Conservation (phyloP, 176 grass and related monocot genomes). For the Thinopyrum elongatum region DNA sequence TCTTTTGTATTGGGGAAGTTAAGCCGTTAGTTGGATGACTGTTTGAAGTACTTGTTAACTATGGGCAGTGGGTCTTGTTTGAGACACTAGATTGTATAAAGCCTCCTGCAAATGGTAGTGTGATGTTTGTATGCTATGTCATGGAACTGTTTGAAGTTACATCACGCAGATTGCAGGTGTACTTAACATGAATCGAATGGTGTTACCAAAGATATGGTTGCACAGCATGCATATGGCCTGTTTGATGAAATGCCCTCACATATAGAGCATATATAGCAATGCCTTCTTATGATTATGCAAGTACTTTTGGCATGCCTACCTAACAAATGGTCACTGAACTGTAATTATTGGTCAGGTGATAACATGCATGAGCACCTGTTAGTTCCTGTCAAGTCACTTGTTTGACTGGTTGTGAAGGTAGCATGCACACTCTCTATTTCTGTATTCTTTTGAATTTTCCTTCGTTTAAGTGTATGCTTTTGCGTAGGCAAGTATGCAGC, state of each 20-base stretch:
- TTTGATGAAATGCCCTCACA: not conserved
- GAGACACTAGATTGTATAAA: conserved; percentile 4
- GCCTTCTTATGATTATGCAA: not conserved
- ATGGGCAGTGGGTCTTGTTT: not conserved
- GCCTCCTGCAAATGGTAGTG: not conserved
- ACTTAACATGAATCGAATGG: conserved; percentile 13
- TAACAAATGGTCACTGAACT: not conserved
- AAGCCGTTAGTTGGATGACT: not conserved
- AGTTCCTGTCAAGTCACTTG: not conserved
- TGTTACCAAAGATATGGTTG: not conserved
- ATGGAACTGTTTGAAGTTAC: conserved; percentile 5
- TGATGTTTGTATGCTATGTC: not conserved
- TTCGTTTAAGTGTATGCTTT: not conserved
- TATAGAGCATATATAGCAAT: not conserved
- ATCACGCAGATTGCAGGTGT: conserved; percentile 16
- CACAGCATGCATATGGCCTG: not conserved
- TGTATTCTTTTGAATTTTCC: not conserved
- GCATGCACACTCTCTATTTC: not conserved
- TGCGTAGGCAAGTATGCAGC: not conserved
- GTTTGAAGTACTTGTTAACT: conserved; percentile 37
- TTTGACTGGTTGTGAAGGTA: conserved; percentile 15
- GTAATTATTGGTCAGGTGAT: not conserved
- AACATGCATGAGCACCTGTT: conserved; percentile 27
- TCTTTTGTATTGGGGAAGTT: conserved; percentile 14
- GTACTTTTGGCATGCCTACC: conserved; percentile 16